Base-by-base conservation (phyloP, 2,329 filamentous ascomycete genomes). In the Ophiostoma ulmi region DNA sequence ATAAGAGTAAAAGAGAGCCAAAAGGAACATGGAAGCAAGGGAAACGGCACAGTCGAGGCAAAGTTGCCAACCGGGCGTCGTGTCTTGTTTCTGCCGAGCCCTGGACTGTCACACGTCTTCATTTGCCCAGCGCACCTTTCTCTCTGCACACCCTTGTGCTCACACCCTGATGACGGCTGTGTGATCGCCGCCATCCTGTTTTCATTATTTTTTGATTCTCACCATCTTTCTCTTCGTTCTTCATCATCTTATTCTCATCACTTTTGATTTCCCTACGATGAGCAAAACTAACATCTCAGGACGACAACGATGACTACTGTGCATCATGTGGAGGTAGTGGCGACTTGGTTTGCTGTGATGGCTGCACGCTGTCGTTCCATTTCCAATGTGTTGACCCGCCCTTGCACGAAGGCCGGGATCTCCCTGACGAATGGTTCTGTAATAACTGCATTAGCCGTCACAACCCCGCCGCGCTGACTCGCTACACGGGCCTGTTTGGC, bases 261-360 rank as follows among this genome's bases (percentile, higher is more conserved):
- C 17, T 20, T 44, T 44, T 48, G 44, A 48, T 8, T 20, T 20
- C 2, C 44, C 44, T 20, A n/a, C 44, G 5, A 48, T n/a, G 44
- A 48, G 17, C 17, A n/a, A 39, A 41, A 63, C 22, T 69, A 26
- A 69, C 44, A 22, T 17, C 5, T 17, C 78, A 86, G 84, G 83
- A 87, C 75, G 90, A 97, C 73, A 97, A 97, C 79, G 92, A 95
- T 79, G 94, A 98, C 79, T 90, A 91, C 77, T 99, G 94, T 82
- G 90, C 90, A 73, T 88, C 93, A 65, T 99, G 95, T 81, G 88
- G 90, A 76, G 91, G 91, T 74, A 91, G 88, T 75, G 94, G 94
- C 71, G 88, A 93, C 75, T 86, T 99, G 73, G 86, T 98, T 74
- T 97, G 94, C 81, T 99, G 95, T 80, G 95, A 98, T 81, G 92